phyloP scores from a whole-genome alignment of 2,329 filamentous ascomycete species.

The Curvularia sp. region DNA sequence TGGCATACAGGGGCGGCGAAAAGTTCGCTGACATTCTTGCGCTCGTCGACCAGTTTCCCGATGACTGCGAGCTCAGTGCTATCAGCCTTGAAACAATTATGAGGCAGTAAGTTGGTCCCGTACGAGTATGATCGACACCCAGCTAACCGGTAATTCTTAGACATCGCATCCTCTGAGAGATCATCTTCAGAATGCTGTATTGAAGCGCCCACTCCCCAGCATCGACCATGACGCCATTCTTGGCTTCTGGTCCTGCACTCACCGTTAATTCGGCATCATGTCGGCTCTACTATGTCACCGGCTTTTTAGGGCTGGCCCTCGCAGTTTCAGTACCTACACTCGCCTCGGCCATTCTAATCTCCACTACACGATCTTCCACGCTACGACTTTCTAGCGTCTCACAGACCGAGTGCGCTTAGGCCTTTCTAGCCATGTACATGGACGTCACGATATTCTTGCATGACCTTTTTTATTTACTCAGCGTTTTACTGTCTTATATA shows the following conservation, averaged over 20 bases:
- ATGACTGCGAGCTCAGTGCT: conserved; percentile 59
- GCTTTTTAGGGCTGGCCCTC: background rate
- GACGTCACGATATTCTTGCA: background rate
- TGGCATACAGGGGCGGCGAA: conserved; percentile 89
- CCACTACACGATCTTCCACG: background rate
- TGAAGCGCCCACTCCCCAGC: background rate
- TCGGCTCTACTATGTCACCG: background rate
- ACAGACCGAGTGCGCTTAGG: background rate
- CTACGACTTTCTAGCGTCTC: background rate
- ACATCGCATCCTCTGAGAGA: conserved; percentile 38
- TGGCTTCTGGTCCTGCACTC: background rate
- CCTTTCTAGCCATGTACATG: background rate
- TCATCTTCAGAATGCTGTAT: background rate
- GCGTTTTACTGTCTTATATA: background rate
- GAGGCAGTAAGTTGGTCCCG: conserved; percentile 52
- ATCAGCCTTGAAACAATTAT: conserved; percentile 65
- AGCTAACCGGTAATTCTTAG: conserved; percentile 36
- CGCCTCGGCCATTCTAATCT: background rate
- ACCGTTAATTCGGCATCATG: background rate
- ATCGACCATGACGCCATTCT: background rate
- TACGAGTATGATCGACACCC: conserved; percentile 17
- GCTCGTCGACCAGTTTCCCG: conserved; percentile 82
- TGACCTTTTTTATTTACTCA: background rate
- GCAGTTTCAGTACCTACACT: conserved; percentile 1
- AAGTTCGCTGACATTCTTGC: conserved; percentile 90